Evolutionary conservation across 2,329 filamentous ascomycete genomes (phyloP), one percentile per base, ranked within the genome.

Genomic region (Ophiocordyceps camponoti-leonardi): DNA sequence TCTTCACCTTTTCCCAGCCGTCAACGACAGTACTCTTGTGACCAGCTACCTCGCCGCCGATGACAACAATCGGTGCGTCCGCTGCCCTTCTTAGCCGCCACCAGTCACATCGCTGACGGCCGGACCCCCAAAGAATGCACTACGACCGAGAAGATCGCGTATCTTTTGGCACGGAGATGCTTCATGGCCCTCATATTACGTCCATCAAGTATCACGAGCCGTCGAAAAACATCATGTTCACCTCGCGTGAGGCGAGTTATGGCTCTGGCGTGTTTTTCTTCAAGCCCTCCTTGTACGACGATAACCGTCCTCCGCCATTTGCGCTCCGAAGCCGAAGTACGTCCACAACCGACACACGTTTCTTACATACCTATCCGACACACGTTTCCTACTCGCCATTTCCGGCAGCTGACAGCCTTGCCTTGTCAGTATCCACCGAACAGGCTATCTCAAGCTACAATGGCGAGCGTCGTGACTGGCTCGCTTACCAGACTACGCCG

Each of bases 171-270:
- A 55, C 53, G 3, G 66, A 69, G 49, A 56, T 63, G 54, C 53
- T 66, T n/a, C 53, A 54, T n/a, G 58, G 60, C 14, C 56, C 57
- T 7, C 58, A 66, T 40, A 61, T 70, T 45, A 68, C 67, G 10
- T 68, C 68, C 6, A 66, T 76, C 50, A 62, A 64, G 46, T 73
- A 70, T 45, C 67, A 72, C 45, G 52, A 57, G 5, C 56, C 63
- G 6, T 64, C 64, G 1, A 57, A 65, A 46, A 62, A 55, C 37
- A 54, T 73, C 4, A 54, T 73, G 6, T 45, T 71, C 28, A 66
- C 69, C 5, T 66, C 67, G 7, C 55, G 61, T 1, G 53, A 57
- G 16, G 59, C 62, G 2, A 57, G 52, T 13, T 49, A 50, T 40
- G 57, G 48, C 16, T 60, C 50, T 19, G 59, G 63, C 4, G 41